Evolutionary conservation across 345 rosid genomes (phyloP).

Genomic region (Melaleuca quinquenervia): DNA sequence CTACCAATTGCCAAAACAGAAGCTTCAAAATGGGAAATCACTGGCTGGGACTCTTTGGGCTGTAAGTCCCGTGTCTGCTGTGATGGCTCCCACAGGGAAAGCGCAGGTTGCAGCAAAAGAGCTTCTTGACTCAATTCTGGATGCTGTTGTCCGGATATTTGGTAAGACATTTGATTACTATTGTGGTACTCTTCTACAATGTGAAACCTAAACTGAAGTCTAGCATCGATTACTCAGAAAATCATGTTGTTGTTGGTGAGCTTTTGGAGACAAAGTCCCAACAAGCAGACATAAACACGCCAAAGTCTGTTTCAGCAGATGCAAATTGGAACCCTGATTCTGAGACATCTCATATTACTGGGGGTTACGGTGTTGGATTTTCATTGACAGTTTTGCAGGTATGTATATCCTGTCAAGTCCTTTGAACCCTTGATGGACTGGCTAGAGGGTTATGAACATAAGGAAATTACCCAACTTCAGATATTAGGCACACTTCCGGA

Average conservation of each 20-base stretch:
- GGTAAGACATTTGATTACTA: constrained; percentile 38
- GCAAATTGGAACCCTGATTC: constrained; percentile 63
- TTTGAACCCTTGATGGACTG: neutral
- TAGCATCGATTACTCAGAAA: constrained; percentile 35
- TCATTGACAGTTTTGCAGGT: constrained; percentile 97
- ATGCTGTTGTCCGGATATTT: constrained; percentile 68
- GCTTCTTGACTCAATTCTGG: constrained; percentile 89
- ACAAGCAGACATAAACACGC: constrained; percentile 49
- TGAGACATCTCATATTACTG: constrained; percentile 77
- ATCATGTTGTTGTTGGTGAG: constrained; percentile 91
- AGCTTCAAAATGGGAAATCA: constrained; percentile 70
- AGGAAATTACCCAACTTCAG: neutral
- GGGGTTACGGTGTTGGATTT: constrained; percentile 89
- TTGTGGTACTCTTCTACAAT: neutral
- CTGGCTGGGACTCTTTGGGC: constrained; percentile 57
- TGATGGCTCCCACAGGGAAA: constrained; percentile 95
- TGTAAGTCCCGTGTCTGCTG: constrained; percentile 91
- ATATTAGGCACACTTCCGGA: neutral
- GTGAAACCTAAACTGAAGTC: constrained; percentile 4
- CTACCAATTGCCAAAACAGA: constrained; percentile 58
- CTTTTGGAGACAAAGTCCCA: constrained; percentile 76
- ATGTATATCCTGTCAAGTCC: neutral
- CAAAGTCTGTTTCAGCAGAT: constrained; percentile 50
- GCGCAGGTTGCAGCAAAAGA: constrained; percentile 86
- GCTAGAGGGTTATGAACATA: neutral